Evolutionary conservation across 495 filamentous ascomycete genomes (phyloP).

Genomic region (Xylaria flabelliformis): DNA sequence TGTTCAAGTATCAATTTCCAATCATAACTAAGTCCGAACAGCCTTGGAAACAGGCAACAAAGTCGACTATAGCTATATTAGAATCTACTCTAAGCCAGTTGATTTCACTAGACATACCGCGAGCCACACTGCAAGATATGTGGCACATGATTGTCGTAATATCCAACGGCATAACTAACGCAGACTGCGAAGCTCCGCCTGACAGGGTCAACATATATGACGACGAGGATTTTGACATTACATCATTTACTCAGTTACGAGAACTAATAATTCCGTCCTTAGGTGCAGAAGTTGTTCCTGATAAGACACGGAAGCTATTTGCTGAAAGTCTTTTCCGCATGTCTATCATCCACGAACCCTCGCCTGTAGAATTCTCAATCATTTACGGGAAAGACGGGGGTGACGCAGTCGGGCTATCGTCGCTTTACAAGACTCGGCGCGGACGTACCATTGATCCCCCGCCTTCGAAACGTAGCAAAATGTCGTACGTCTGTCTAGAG

Average conservation of each 20-base stretch:
- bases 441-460: slow-evolving; percentile 74
- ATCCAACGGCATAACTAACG: slow-evolving; percentile 63
- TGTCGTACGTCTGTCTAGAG: slow-evolving; percentile 81
- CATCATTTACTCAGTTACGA: slow-evolving; percentile 70
- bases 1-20: slow-evolving; percentile 74
- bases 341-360: slow-evolving; percentile 78
- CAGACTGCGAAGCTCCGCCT: slow-evolving; percentile 56
- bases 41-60: slow-evolving; percentile 82
- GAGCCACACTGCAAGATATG: slow-evolving; percentile 52
- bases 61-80: slow-evolving; percentile 70
- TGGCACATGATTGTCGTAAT: slow-evolving; percentile 68
- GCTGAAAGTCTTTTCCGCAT: slow-evolving; percentile 77
- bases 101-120: slow-evolving; percentile 58
- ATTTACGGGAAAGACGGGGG: slow-evolving; percentile 42
- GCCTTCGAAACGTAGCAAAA: slow-evolving; percentile 68
- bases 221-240: slow-evolving; percentile 82
- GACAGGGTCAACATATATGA: slow-evolving; percentile 53
- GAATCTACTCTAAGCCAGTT: slow-evolving; percentile 69
- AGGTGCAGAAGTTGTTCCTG: slow-evolving; percentile 67
- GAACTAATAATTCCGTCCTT: slow-evolving; percentile 76
- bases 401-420: slow-evolving; percentile 56
- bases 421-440: slow-evolving; percentile 67
- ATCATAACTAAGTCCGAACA: slow-evolving; percentile 62
- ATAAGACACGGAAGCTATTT: slow-evolving; percentile 72
- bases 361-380: slow-evolving; percentile 66